A percentile compares a stretch with the other conserved stretches of the same genome.
phyloP scores from a whole-genome alignment of 1,284 basidiomycete genomes.

The Pseudozyma sp. region DNA sequence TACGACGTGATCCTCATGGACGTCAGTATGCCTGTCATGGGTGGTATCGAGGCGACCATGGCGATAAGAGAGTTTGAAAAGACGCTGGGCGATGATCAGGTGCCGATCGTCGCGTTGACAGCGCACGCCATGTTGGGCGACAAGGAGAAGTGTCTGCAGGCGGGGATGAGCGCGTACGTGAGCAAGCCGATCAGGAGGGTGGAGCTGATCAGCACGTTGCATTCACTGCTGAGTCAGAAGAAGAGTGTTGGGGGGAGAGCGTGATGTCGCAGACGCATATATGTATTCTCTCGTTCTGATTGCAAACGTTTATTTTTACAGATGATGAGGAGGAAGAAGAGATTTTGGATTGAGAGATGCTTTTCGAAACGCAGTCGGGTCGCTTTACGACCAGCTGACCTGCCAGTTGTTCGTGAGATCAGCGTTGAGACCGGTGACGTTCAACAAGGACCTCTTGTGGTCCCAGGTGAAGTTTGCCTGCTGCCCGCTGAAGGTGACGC shows the following conservation, averaged over 20 bases:
- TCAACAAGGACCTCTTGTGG: slow-evolving; percentile 24
- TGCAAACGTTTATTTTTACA: no score
- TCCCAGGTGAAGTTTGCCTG: slow-evolving; percentile 34
- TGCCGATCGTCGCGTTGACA: slow-evolving; percentile 94
- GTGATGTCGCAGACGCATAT: slow-evolving; percentile 1
- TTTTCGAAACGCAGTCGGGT: no score
- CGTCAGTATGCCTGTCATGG: slow-evolving; percentile 76
- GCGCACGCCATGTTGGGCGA: slow-evolving; percentile 77
- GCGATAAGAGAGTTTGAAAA: slow-evolving; percentile 81
- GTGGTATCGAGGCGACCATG: slow-evolving; percentile 75
- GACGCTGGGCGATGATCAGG: slow-evolving; percentile 78
- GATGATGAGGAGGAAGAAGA: no score
- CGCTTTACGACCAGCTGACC: slow-evolving; percentile 26
- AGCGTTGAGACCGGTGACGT: slow-evolving; percentile 38
- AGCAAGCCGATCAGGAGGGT: slow-evolving; percentile 64
- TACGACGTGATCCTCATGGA: slow-evolving; percentile 86
- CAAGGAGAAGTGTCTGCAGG: slow-evolving; percentile 66
- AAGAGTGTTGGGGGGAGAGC: slow-evolving; percentile 30
- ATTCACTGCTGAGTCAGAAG: slow-evolving; percentile 57
- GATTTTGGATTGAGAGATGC: no score
- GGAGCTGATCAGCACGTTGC: slow-evolving; percentile 62
- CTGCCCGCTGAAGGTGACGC: slow-evolving; percentile 18
- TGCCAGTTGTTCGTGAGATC: slow-evolving; percentile 41
- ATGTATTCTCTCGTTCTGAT: no score
- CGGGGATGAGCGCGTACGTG: slow-evolving; percentile 66